A percentile compares a stretch with the other conserved stretches of the same genome.
Conservation (phyloP, 352 stramenopile species). For the Pythium phragmitis region DNA sequence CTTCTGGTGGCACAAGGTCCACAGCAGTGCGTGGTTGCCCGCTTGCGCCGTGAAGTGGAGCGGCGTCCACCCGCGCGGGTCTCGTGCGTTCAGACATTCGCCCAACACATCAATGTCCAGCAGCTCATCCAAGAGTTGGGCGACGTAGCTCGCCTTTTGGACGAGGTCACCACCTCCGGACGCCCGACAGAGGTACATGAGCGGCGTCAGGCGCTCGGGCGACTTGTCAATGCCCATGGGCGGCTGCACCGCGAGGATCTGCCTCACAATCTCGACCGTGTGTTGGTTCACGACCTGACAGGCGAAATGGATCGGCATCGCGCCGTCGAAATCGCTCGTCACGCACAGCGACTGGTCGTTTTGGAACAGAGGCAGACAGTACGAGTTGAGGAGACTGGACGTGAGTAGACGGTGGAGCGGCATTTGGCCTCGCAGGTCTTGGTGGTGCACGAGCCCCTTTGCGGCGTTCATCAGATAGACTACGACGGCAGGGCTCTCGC, state of each 20-base stretch:
- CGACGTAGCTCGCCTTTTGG: constrained; percentile 26
- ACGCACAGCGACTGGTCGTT: constrained; percentile 36
- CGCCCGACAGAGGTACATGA: constrained; percentile 55
- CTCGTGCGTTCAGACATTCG: constrained; percentile 40
- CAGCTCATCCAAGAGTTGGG: constrained; percentile 45
- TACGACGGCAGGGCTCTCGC: constrained; percentile 37
- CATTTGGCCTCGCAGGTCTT: constrained; percentile 51
- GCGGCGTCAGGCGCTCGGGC: constrained; percentile 38
- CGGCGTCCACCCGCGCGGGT: constrained; percentile 42
- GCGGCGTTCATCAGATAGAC: constrained; percentile 42
- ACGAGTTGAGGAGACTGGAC: constrained; percentile 41
- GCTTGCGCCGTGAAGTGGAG: constrained; percentile 51
- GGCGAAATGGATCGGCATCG: constrained; percentile 63
- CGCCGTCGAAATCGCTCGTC: constrained; percentile 43
- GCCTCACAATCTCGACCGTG: constrained; percentile 44
- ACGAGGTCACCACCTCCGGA: not conserved
- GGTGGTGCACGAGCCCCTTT: constrained; percentile 42
- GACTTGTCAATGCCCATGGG: constrained; percentile 32
- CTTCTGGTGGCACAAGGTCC: constrained; percentile 31
- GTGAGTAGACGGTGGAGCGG: constrained; percentile 60
- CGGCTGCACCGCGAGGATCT: constrained; percentile 45
- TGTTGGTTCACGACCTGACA: constrained; percentile 47
- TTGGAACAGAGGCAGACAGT: constrained; percentile 44
- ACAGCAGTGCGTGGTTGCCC: constrained; percentile 55
- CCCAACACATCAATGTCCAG: constrained; percentile 63